Base-by-base conservation (phyloP, 1,284 basidiomycete genomes). In the Ceratobasidium sp. region DNA sequence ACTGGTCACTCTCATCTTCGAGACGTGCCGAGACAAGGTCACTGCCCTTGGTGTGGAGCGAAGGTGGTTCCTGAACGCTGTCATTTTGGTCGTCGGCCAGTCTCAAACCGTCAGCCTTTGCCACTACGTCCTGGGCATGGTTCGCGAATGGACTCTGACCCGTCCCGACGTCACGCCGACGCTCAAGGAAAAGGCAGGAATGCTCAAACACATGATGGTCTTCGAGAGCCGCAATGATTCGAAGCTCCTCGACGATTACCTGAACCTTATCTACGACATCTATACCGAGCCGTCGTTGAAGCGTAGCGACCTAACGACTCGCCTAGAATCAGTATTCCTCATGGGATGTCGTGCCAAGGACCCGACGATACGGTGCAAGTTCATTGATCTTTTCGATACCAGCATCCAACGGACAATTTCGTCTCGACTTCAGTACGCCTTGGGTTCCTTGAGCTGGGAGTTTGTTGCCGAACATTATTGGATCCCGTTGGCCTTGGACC, bases 371-470 rank as follows among this genome's bases (percentile, higher is more conserved):
- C 88, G 97, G 40, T 89, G 92, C 73, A 86, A 87, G 64, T 99
- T 99, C 80, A 85, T 98, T 75, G 92, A 95, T 76, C 85, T 98
- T 62, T 84, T 99, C 72, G 96, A 99, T 76, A 83, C 87, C 72
- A 96, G 92, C 75, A 87, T 99, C 47, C 93, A 95, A 17, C 87
- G 91, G 31, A 89, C 91, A 0, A 83, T 97, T 13, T 87, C 89
- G 60, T 89, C 86, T 70, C 90, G 97, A 31, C 79, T 99, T 56
- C 91, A 92, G 60, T 98, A 97, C 79, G 87, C 99, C 72, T 84
- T 97, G 58, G 95, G 94, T 31, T 89, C 95, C 22, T 96, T 99
- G 80, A 96, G 85, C 77, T 99, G 98, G 97, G 97, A 99, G 74
- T 87, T 90, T 10, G 80, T 99, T 20, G 89, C 93, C 1, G 94